Evolutionary conservation across 768 basidiomycete genomes (phyloP).

Genomic region (Trametes meyenii): DNA sequence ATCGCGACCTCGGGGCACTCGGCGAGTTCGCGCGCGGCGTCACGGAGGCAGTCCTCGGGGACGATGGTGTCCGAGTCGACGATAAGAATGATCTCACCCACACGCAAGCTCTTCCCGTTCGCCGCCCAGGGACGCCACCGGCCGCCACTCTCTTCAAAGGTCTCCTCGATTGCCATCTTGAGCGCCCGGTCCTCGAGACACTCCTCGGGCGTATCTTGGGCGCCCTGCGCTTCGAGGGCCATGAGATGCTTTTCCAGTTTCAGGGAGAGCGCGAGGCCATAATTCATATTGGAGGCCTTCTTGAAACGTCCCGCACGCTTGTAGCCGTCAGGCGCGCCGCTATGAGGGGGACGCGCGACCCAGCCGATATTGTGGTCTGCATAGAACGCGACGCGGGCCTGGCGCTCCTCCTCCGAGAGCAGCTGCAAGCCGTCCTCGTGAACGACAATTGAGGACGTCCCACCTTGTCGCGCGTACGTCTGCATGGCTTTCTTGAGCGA

Average conservation of each 20-base stretch:
- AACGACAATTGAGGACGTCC: constrained; percentile 75
- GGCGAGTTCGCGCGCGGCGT: constrained; percentile 83
- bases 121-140: constrained; percentile 75
- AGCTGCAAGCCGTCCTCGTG: constrained; percentile 86
- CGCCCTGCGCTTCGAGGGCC: constrained; percentile 52
- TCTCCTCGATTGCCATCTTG: constrained; percentile 73
- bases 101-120: constrained; percentile 72
- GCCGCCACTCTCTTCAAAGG: constrained; percentile 57
- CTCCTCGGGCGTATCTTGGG: no score
- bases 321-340: constrained; percentile 61
- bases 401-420: constrained; percentile 60
- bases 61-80: constrained; percentile 83
- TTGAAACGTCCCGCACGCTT: constrained; percentile 89
- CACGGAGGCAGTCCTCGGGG: constrained; percentile 88
- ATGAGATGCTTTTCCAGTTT: constrained; percentile 56
- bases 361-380: constrained; percentile 78
- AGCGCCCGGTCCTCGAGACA: constrained; percentile 72
- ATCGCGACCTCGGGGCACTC: constrained; percentile 85
- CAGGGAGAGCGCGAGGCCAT: constrained; percentile 69
- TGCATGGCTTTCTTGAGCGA: constrained; percentile 87
- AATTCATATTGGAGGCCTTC: constrained; percentile 94
- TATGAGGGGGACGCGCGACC: constrained; percentile 80
- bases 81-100: constrained; percentile 80
- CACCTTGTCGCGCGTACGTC: constrained; percentile 90
- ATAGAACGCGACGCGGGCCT: constrained; percentile 74